Conservation (phyloP, 805 yeast genomes). For the Naumovozyma baii region DNA sequence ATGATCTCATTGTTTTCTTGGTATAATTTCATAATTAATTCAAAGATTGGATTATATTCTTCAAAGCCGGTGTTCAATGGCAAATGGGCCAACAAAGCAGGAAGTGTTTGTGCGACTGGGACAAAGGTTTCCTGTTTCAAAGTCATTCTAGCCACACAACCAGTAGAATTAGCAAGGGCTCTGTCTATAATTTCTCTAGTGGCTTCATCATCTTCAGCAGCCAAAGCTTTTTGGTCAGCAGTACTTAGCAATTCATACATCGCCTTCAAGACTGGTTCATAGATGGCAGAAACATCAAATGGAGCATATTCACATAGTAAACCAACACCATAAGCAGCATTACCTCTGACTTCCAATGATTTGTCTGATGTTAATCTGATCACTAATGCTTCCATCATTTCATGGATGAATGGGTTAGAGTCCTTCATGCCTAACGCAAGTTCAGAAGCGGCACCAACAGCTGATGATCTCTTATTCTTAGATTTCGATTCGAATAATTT, state of each 20-base stretch:
- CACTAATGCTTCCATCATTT: constrained; percentile 60
- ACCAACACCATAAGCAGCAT: constrained; percentile 95
- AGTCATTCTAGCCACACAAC: constrained; percentile 91
- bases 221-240: constrained; percentile 60
- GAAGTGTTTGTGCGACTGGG: constrained; percentile 70
- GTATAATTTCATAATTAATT: constrained; percentile 64
- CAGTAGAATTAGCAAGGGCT: constrained; percentile 89
- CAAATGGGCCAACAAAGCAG: constrained; percentile 62
- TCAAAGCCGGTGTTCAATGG: constrained; percentile 85
- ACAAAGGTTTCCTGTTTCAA: constrained; percentile 60
- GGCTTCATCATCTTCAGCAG: constrained; percentile 54
- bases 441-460: constrained; percentile 88
- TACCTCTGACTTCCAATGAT: constrained; percentile 82
- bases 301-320: constrained; percentile 44
- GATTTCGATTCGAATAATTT: constrained; percentile 52
- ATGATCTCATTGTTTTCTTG: constrained; percentile 50
- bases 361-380: constrained; percentile 63
- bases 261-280: constrained; percentile 56
- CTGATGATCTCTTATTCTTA: constrained; percentile 66
- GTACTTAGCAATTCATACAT: constrained; percentile 65
- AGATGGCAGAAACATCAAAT: constrained; percentile 50
- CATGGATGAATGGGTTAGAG: constrained; percentile 55
- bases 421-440: constrained; percentile 65
- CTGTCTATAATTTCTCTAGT: constrained; percentile 70
- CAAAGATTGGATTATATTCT: constrained; percentile 86